Evolutionary conservation across 768 basidiomycete species (phyloP).

Genomic region (Ramaria rubella): DNA sequence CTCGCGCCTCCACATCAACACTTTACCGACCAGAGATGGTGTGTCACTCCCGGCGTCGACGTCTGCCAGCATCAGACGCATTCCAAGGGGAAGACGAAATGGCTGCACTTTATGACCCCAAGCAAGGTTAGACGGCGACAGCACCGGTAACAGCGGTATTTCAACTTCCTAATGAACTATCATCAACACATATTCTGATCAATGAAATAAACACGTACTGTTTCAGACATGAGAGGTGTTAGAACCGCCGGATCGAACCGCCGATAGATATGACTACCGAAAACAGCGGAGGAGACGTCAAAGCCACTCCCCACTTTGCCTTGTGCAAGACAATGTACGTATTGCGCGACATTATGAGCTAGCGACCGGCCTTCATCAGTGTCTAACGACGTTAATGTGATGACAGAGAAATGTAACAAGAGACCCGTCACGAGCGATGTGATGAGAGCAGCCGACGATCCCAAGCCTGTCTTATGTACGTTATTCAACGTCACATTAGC

Average conservation of each 20-base stretch:
- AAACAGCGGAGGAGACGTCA: conserved; percentile 90
- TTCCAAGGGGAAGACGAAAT: conserved; percentile 78
- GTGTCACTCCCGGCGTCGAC: conserved; percentile 96
- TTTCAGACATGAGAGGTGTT: conserved; percentile 54
- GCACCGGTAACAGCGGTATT: conserved; percentile 38
- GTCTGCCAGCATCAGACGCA: conserved; percentile 86
- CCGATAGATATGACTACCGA: conserved; percentile 89
- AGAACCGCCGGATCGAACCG: conserved; percentile 76
- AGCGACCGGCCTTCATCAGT: conserved; percentile 44
- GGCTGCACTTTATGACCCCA: conserved; percentile 71
- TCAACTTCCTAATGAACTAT: not conserved
- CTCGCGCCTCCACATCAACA: conserved; percentile 80
- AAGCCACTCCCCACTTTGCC: conserved; percentile 98
- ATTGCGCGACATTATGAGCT: conserved; percentile 91
- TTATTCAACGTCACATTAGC: conserved; percentile 62
- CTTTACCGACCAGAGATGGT: conserved; percentile 87
- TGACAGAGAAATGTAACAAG: conserved; percentile 64
- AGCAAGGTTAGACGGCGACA: conserved; percentile 54
- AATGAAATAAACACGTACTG: conserved; percentile 15
- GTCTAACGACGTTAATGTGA: conserved; percentile 46
- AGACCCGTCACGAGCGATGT: conserved; percentile 88
- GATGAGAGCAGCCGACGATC: conserved; percentile 94
- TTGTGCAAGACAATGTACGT: conserved; percentile 91
- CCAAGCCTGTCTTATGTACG: conserved; percentile 98
- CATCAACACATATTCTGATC: conserved; percentile 27